A percentile compares a stretch with the other conserved stretches of the same genome.
Conservation (phyloP, 352 stramenopile species). For the Halophytophthora polymorphica region DNA sequence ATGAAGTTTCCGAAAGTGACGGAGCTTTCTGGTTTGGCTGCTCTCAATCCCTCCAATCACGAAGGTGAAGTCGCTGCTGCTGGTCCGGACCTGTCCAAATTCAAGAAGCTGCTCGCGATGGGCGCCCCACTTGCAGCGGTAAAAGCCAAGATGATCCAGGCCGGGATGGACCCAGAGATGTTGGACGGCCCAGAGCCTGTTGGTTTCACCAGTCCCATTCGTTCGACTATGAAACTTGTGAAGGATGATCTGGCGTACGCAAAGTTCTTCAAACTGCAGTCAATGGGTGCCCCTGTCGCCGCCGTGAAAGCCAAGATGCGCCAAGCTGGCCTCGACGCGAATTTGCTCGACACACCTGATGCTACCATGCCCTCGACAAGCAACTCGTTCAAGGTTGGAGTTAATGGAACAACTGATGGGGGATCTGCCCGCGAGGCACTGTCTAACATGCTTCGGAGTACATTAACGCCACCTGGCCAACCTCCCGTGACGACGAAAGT, state of each 20-base stretch:
- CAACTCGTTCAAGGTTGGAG: neutral
- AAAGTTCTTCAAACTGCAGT: conserved; percentile 69
- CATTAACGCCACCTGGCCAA: neutral
- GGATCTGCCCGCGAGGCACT: conserved; percentile 13
- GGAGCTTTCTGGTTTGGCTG: conserved; percentile 28
- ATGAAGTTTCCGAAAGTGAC: conserved; percentile 6
- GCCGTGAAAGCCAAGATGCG: conserved; percentile 64
- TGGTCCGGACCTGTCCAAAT: conserved; percentile 38
- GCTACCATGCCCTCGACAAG: conserved; percentile 29
- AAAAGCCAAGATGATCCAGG: conserved; percentile 67
- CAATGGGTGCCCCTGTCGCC: conserved; percentile 50
- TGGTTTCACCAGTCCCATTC: neutral
- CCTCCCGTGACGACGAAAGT: conserved; percentile 21
- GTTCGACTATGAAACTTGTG: conserved; percentile 18
- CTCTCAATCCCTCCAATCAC: neutral
- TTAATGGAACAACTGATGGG: neutral
- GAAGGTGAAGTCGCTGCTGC: neutral
- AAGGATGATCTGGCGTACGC: conserved; percentile 56
- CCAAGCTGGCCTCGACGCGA: conserved; percentile 83
- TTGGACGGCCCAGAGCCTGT: conserved; percentile 26
- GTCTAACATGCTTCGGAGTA: conserved; percentile 13
- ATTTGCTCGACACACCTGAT: conserved; percentile 62
- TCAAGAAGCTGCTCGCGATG: conserved; percentile 66
- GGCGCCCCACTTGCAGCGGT: conserved; percentile 50
- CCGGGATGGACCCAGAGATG: conserved; percentile 51